Base-by-base conservation (phyloP, 495 filamentous ascomycete species). In the Aspergillus affinis region DNA sequence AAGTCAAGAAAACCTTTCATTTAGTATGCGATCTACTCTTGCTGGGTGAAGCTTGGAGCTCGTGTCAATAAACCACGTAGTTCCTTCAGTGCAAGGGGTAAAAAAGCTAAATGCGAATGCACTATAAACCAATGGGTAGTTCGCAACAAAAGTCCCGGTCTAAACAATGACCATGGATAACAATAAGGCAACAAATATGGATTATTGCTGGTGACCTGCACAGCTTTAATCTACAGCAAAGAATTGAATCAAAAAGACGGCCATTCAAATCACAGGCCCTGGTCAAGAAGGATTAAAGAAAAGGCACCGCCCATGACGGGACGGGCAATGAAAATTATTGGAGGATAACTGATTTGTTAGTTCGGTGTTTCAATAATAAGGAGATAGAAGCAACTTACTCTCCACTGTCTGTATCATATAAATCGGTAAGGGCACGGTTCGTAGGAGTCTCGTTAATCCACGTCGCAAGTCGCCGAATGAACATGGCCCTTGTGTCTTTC, bases 371-470 rank as follows among this genome's bases (percentile, higher is more conserved):
- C 10, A 21, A 55, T 29, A 48, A 26, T 23, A 19, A 54, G 13
- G 29, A 26, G 23, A 46, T 27, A 17, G 6, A 4, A 23, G 6
- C 8, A 20, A 77, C 77, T 68, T 61, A 79, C 75, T 76, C 72
- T 69, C 78, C 82, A 10, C 58, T 65, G 10, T 62, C 60, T 3
- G 80, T 79, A 27, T 83, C 73, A 62, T 84, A 86, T n/a, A 85
- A 63, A 66, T 87, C 84, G 4, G 82, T 83, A 49, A 86, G 61
- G 20, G 83, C 69, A 17, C 63, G 72, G 61, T 80, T 81, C 7
- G 81, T 82, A 0, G 83, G 75, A 12, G 84, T 85, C 44, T 80
- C 65, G 44, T 79, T 78, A 59, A 86, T 76, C 79, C 80, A 87
- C 18, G 65, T 74, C 3, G 76, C 79, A 13, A 87, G 58, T 15